Evolutionary conservation across 345 rosid species (phyloP), one percentile per base, ranked within the genome.

Genomic region (Excoecaria cochinchinensis): DNA sequence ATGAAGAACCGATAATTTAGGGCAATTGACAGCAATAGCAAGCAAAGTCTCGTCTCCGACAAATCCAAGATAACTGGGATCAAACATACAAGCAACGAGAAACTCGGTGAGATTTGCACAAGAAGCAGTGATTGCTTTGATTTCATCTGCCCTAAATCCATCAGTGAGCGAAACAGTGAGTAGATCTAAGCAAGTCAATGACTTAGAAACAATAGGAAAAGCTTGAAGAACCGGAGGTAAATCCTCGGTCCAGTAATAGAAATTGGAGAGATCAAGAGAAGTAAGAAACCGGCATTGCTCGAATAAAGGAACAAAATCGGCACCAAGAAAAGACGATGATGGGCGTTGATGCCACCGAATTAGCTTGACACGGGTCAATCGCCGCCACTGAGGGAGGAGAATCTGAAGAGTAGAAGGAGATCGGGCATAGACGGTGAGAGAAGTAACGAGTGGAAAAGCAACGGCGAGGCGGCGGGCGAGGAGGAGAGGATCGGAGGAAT

Each of bases 171-270:
- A 88, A 8, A 82, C 82, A 47, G 97, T 91, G 14, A 93, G 78
- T 0, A 95, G 86, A 90, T 95, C 85, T 70, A 95, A 78, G 15
- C 80, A 79, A 0, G 79, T 74, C 48, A 95, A 86, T 16, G 80
- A 76, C 7, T 77, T 81, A 2, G 97, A 85, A 5, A 82, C 82
- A 4, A 72, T 69, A 8, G 94, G 85, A 67, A 79, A 83, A 0
- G 77, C 81, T 66, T 79, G 89, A 44, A 95, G 89, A 46, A 84
- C 97, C 38, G 94, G 93, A 40, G 97, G 96, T 5, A 95, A 79
- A 67, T 95, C 98, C 71, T 95, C 99, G 1, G 97, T 87, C 97
- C 94, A 95, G 89, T 87, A 90, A 71, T 91, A 95, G 72, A 95
- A 95, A 42, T 42, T 76, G 10, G 99, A 93, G 58, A 93, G 86